A percentile compares a stretch with the other conserved stretches of the same genome.
phyloP scores from a whole-genome alignment of 371 early-diverging fungal genomes.

The Syncephalastrum monosporum region DNA sequence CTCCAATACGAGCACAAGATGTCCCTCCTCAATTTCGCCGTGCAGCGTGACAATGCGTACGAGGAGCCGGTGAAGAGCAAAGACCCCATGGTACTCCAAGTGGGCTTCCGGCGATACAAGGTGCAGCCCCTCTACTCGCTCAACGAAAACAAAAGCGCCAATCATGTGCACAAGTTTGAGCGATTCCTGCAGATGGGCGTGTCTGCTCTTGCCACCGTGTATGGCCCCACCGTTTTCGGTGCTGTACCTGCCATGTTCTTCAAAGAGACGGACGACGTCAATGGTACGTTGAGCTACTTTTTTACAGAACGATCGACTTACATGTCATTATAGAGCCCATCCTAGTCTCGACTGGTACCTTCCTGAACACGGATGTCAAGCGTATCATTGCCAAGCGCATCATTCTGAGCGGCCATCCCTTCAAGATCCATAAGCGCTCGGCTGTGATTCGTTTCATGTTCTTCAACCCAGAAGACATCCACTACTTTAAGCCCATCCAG shows the following conservation, averaged over 20 bases:
- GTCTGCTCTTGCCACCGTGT: conserved; percentile 78
- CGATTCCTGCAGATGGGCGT: conserved; percentile 80
- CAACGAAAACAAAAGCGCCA: conserved; percentile 75
- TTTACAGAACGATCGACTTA: neutral
- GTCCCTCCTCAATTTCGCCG: conserved; percentile 80
- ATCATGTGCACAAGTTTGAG: conserved; percentile 94
- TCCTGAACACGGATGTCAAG: conserved; percentile 74
- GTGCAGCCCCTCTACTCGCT: conserved; percentile 88
- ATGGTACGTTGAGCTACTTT: conserved; percentile 32
- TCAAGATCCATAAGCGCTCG: conserved; percentile 87
- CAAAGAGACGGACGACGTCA: conserved; percentile 60
- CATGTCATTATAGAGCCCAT: conserved; percentile 44
- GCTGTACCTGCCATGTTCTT: conserved; percentile 75
- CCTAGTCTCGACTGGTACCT: conserved; percentile 78
- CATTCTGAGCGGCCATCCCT: conserved; percentile 93
- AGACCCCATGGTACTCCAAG: conserved; percentile 83
- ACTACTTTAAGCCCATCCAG: conserved; percentile 94
- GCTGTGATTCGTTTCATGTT: conserved; percentile 97
- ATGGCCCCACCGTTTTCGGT: conserved; percentile 89
- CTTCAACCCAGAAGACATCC: conserved; percentile 88
- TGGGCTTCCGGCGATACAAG: conserved; percentile 86
- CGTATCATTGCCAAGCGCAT: conserved; percentile 94
- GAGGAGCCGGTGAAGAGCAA: conserved; percentile 75
- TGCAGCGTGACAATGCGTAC: conserved; percentile 72
- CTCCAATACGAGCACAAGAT: conserved; percentile 93